A percentile compares a stretch with the other conserved stretches of the same genome.
Evolutionary conservation across 257 asterid genomes (phyloP).

Genomic region (Paraleonurus japonicus): DNA sequence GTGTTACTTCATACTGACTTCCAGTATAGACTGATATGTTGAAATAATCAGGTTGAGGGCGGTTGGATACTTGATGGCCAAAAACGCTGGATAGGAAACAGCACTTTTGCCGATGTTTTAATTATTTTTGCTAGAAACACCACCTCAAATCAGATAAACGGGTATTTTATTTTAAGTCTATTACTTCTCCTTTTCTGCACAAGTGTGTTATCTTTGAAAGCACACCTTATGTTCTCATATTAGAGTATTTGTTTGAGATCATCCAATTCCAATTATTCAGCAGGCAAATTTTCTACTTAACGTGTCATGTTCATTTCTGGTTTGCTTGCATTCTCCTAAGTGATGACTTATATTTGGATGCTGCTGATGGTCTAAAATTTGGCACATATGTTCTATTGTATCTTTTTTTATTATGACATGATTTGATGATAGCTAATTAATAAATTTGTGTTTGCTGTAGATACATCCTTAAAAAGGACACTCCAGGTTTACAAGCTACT

Average conservation of each 20-base stretch:
- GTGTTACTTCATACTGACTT: neutral
- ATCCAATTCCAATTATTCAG: neutral
- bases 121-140: constrained; percentile 83
- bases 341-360: neutral
- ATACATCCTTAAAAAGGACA: constrained; percentile 72
- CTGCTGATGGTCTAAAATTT: constrained; percentile 7
- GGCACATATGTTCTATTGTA: neutral
- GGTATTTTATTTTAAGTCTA: constrained; percentile 34
- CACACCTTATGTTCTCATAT: neutral
- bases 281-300: neutral
- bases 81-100: constrained; percentile 98
- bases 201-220: neutral
- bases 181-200: neutral
- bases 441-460: constrained; percentile 45
- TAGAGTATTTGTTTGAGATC: neutral
- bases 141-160: constrained; percentile 77
- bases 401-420: constrained; percentile 7
- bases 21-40: constrained; percentile 12
- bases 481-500: constrained; percentile 87
- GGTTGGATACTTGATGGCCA: constrained; percentile 98
- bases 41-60: constrained; percentile 75
- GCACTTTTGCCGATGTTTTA: constrained; percentile 90
- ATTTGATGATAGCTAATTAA: constrained; percentile 27
- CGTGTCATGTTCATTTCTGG: neutral
- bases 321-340: constrained; percentile 1